These are phyloP conservation scores for Lepidium aucheri DNA, from an alignment of 345 rosid genomes.

Conservation along the genomic window DNA sequence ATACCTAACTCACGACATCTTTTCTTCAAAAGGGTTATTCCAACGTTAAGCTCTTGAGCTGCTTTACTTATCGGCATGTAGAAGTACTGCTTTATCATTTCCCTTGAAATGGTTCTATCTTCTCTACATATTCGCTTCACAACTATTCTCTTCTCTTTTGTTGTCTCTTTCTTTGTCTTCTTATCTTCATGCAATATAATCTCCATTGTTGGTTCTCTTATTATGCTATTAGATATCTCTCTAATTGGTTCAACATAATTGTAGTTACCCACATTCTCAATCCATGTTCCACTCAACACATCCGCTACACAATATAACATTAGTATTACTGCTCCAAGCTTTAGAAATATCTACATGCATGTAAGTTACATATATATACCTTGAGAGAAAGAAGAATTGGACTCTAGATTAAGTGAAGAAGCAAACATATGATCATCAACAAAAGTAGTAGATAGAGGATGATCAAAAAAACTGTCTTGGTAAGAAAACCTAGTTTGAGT, in stretches of 20 bases:
- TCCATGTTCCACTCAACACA: constrained; percentile 22
- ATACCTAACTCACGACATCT: constrained; percentile 58
- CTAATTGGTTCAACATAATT: constrained; percentile 14
- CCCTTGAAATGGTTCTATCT: constrained; percentile 15
- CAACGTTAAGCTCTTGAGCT: constrained; percentile 53
- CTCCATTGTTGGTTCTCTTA: not conserved
- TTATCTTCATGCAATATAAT: not conserved
- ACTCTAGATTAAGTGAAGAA: constrained; percentile 21
- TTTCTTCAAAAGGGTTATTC: constrained; percentile 57
- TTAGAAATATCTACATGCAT: not conserved
- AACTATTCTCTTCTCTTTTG: not conserved
- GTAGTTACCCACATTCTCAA: constrained; percentile 10
- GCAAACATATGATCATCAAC: constrained; percentile 6
- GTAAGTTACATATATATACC: constrained; percentile 22
- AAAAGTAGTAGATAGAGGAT: constrained; percentile 17
- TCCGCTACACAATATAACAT: not conserved
- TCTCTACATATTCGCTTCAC: not conserved
- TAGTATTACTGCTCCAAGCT: not conserved
- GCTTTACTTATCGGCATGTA: constrained; percentile 63
- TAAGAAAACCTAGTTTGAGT: constrained; percentile 9
- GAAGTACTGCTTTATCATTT: constrained; percentile 34
- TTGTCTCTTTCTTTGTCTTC: not conserved
- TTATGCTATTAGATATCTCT: too few species aligned
- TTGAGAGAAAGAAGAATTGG: constrained; percentile 8
- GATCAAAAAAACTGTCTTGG: constrained; percentile 20